These are phyloP conservation scores for Phytopythium mirpurense DNA, from an alignment of 352 stramenopile genomes.

Conservation along the genomic window DNA sequence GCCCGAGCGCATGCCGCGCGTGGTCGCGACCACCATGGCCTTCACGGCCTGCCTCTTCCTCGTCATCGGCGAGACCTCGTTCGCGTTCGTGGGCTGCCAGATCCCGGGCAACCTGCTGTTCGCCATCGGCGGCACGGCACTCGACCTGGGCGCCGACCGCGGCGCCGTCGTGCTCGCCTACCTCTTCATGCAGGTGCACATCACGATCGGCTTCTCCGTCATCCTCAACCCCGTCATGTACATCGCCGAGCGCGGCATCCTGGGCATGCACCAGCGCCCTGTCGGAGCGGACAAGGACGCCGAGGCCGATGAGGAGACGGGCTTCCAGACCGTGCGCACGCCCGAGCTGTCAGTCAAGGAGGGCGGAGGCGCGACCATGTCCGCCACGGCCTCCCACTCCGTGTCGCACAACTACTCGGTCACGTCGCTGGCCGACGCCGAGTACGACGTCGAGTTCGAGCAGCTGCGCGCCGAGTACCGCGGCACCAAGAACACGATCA, in stretches of 20 bases:
- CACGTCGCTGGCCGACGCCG: constrained; percentile 22
- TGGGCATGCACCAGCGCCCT: constrained; percentile 55
- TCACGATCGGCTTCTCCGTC: constrained; percentile 52
- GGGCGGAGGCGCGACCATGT: too few species aligned
- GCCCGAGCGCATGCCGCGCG: constrained; percentile 47
- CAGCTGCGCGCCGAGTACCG: constrained; percentile 27
- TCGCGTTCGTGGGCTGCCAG: constrained; percentile 44
- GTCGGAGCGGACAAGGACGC: constrained; percentile 4
- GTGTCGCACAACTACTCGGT: constrained; percentile 12
- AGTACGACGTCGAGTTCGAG: constrained; percentile 24
- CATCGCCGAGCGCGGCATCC: constrained; percentile 42
- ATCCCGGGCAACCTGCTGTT: constrained; percentile 60
- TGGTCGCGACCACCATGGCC: constrained; percentile 40
- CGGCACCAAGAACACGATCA: constrained; percentile 20
- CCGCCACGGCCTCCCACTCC: too few species aligned
- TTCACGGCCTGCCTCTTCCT: constrained; percentile 47
- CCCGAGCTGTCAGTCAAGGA: too few species aligned
- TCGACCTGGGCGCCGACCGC: constrained; percentile 35
- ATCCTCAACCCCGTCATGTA: constrained; percentile 55
- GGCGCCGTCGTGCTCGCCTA: constrained; percentile 51
- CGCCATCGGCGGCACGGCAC: constrained; percentile 32
- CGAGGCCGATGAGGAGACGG: constrained; percentile 16
- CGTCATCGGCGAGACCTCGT: constrained; percentile 33
- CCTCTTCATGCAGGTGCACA: constrained; percentile 61
- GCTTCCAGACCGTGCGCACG: constrained; percentile 10